Evolutionary conservation across 352 stramenopile genomes (phyloP).

Genomic region (Phytophthora litchii): DNA sequence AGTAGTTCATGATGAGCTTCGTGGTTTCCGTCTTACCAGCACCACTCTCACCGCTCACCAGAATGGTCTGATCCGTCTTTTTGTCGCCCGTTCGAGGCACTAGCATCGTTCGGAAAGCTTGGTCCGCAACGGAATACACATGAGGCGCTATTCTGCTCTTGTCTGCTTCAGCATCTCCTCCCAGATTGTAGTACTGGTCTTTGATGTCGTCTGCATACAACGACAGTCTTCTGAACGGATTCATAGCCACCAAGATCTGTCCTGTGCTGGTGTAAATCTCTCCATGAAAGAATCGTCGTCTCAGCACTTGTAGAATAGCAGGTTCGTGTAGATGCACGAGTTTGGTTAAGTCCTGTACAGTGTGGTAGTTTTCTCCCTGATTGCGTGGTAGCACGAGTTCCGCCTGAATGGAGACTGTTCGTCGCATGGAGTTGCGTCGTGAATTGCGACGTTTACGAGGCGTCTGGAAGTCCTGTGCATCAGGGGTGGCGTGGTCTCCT

Average conservation of each 20-base stretch:
- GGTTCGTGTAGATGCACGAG: constrained; percentile 92
- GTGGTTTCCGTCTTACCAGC: constrained; percentile 97
- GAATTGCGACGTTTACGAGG: constrained; percentile 53
- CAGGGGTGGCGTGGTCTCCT: constrained; percentile 23
- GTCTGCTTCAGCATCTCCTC: constrained; percentile 57
- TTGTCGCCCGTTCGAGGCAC: constrained; percentile 38
- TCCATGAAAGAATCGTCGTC: constrained; percentile 80
- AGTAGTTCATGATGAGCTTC: constrained; percentile 98
- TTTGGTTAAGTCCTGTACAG: constrained; percentile 89
- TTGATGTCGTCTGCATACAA: constrained; percentile 78
- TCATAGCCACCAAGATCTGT: constrained; percentile 86
- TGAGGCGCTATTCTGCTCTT: constrained; percentile 73
- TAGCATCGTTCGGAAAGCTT: constrained; percentile 89
- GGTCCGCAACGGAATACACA: constrained; percentile 86
- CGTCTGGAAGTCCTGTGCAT: constrained; percentile 48
- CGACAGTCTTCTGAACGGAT: constrained; percentile 77
- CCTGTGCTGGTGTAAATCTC: constrained; percentile 91
- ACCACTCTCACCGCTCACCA: constrained; percentile 95
- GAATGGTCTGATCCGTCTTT: constrained; percentile 92
- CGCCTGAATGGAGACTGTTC: constrained; percentile 38
- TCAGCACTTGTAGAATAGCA: constrained; percentile 89
- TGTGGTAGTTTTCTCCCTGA: constrained; percentile 63
- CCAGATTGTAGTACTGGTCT: constrained; percentile 67
- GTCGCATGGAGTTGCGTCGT: constrained; percentile 49
- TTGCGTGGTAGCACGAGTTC: constrained; percentile 64